Evolutionary conservation across 1,284 basidiomycete genomes (phyloP).

Genomic region (Agaricales sp.): DNA sequence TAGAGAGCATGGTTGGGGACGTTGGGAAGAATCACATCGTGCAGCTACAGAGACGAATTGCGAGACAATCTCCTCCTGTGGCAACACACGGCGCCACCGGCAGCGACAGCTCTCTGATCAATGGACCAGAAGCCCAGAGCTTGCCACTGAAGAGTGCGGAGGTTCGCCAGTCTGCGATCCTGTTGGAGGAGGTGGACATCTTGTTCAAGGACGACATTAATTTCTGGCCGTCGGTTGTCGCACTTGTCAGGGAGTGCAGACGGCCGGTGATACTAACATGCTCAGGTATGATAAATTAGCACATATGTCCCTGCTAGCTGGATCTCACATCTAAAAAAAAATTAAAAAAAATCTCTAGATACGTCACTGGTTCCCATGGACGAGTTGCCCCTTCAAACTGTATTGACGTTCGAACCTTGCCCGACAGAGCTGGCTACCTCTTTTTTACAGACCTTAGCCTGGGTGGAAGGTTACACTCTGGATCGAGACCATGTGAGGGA

Average conservation of each 20-base stretch:
- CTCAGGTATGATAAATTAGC: conserved; percentile 74
- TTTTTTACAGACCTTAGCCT: conserved; percentile 63
- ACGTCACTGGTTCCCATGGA: conserved; percentile 53
- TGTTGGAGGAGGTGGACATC: conserved; percentile 97
- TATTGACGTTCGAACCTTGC: conserved; percentile 59
- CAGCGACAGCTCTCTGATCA: not conserved
- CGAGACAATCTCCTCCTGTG: conserved; percentile 7
- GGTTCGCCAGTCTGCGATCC: conserved; percentile 77
- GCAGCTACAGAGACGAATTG: conserved; percentile 21
- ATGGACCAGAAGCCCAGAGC: not conserved
- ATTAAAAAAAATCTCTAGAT: conserved; percentile 38
- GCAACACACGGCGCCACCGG: not conserved
- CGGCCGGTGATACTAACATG: conserved; percentile 89
- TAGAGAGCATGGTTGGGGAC: conserved; percentile 82
- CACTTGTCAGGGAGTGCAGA: conserved; percentile 72
- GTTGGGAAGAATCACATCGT: conserved; percentile 90
- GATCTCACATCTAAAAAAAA: conserved; percentile 6
- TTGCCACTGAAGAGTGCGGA: not conserved
- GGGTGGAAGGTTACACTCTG: conserved; percentile 41
- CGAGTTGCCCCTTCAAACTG: conserved; percentile 72
- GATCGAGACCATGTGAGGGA: conserved; percentile 21
- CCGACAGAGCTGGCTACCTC: conserved; percentile 47
- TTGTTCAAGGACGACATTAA: conserved; percentile 84
- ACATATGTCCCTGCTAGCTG: conserved; percentile 10
- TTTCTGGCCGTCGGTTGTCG: conserved; percentile 84